Percentiles rank a stretch among this genome's conserved stretches.
Conservation (phyloP, 106 monocot genomes). For the Allium sativum region DNA sequence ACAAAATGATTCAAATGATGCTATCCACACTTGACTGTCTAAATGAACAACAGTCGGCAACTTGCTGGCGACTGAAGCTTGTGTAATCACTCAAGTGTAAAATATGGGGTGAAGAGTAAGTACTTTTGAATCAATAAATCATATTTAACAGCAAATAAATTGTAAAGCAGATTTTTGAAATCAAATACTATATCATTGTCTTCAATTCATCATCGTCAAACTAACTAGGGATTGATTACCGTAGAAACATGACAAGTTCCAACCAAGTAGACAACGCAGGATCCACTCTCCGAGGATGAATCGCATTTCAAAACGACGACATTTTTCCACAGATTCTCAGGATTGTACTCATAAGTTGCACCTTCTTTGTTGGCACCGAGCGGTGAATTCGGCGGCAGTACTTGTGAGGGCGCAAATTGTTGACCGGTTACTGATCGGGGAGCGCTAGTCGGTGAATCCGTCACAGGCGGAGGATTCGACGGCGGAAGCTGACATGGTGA, state of each 20-base stretch:
- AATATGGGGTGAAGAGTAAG: no score
- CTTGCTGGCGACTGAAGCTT: no score
- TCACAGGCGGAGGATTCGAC: background rate
- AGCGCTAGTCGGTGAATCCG: background rate
- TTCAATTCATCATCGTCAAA: no score
- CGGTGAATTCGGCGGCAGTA: background rate
- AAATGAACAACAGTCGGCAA: no score
- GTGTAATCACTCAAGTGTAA: no score
- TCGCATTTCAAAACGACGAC: conserved; percentile 67
- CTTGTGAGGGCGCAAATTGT: background rate
- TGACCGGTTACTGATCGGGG: background rate
- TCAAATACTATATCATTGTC: no score
- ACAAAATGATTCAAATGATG: no score
- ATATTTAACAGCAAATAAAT: no score
- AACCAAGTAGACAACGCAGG: conserved; percentile 69
- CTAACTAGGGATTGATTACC: conserved; percentile 16
- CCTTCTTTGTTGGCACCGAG: background rate
- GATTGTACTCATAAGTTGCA: conserved; percentile 18
- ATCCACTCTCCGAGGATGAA: conserved; percentile 50
- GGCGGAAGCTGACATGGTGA: conserved; percentile 1
- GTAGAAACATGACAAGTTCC: conserved; percentile 79
- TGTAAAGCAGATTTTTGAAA: no score
- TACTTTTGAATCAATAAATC: no score
- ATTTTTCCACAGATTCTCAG: conserved; percentile 44
- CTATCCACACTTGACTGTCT: no score